phyloP scores from a whole-genome alignment of 2,329 filamentous ascomycete genomes.

The Trichophyton verrucosum region DNA sequence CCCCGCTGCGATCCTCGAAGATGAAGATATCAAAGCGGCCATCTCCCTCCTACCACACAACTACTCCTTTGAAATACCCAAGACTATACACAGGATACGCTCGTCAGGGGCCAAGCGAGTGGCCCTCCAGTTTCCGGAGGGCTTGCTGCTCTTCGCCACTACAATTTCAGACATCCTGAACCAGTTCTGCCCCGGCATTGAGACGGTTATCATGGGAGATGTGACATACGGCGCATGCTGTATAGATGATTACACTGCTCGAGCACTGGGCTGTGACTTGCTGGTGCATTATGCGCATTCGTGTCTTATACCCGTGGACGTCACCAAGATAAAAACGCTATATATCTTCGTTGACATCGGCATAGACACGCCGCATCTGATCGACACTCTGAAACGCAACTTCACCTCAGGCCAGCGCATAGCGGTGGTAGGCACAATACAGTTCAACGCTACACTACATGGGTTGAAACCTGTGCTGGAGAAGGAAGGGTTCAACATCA shows the following conservation, averaged over 20 bases:
- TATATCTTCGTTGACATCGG: conserved; percentile 98
- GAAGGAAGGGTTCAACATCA: conserved; percentile 67
- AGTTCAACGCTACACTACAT: conserved; percentile 96
- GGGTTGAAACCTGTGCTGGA: conserved; percentile 67
- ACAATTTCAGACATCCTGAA: conserved; percentile 94
- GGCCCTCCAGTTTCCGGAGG: conserved; percentile 94
- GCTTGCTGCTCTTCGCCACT: conserved; percentile 85
- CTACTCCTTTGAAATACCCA: conserved; percentile 97
- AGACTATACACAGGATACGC: conserved; percentile 90
- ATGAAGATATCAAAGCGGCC: conserved; percentile 74
- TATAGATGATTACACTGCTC: conserved; percentile 94
- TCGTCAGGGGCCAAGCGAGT: conserved; percentile 67
- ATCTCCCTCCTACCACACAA: conserved; percentile 82
- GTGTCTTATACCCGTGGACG: conserved; percentile 88
- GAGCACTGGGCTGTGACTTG: conserved; percentile 85
- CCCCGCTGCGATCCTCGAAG: conserved; percentile 71
- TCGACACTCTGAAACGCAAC: conserved; percentile 78
- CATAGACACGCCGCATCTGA: conserved; percentile 78
- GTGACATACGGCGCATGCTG: conserved; percentile 98
- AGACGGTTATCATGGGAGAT: conserved; percentile 97
- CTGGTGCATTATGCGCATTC: conserved; percentile 95
- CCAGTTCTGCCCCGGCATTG: conserved; percentile 80
- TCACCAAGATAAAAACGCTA: conserved; percentile 91
- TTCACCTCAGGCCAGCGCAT: conserved; percentile 76
- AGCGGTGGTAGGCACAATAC: conserved; percentile 90